Percentiles rank a stretch among this genome's conserved stretches.
phyloP scores from a whole-genome alignment of 2,329 filamentous ascomycete genomes.

The Fusarium praegraminearum region DNA sequence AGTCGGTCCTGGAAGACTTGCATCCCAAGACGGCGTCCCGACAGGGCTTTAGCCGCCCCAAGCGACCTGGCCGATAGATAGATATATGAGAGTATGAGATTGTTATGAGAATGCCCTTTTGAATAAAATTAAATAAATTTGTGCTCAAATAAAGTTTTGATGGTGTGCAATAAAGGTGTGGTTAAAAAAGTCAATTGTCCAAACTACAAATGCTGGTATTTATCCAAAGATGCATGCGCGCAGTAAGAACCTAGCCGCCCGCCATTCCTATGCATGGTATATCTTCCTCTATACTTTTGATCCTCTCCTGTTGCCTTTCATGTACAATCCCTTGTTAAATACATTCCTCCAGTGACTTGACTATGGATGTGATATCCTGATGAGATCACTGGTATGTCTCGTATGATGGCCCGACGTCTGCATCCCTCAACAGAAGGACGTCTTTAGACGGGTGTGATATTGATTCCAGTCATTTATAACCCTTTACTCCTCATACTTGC shows the following conservation, averaged over 20 bases:
- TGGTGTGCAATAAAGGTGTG: constrained; percentile 27
- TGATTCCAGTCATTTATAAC: background rate
- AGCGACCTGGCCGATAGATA: constrained; percentile 75
- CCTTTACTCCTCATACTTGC: constrained; percentile 74
- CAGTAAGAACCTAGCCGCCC: constrained; percentile 44
- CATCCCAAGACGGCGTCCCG: constrained; percentile 75
- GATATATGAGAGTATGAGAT: constrained; percentile 9
- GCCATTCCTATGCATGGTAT: constrained; percentile 45
- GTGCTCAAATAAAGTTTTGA: background rate
- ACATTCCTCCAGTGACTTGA: constrained; percentile 15
- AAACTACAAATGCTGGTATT: constrained; percentile 49
- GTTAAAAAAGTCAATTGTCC: constrained; percentile 43
- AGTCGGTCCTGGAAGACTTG: constrained; percentile 73
- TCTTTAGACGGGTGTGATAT: background rate
- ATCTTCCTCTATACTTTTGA: constrained; percentile 36
- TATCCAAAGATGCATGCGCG: constrained; percentile 46
- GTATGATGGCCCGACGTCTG: background rate
- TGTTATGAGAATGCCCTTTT: background rate
- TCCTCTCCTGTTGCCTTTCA: constrained; percentile 10
- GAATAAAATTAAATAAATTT: constrained; percentile 1
- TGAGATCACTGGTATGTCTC: background rate
- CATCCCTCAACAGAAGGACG: background rate
- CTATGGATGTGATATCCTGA: too few relatives aligned
- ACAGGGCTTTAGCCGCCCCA: constrained; percentile 80
- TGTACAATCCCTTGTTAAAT: background rate